Percentiles rank a stretch among this genome's conserved stretches.
phyloP scores from a whole-genome alignment of 306 rosid genomes.

The Inga oerstediana region DNA sequence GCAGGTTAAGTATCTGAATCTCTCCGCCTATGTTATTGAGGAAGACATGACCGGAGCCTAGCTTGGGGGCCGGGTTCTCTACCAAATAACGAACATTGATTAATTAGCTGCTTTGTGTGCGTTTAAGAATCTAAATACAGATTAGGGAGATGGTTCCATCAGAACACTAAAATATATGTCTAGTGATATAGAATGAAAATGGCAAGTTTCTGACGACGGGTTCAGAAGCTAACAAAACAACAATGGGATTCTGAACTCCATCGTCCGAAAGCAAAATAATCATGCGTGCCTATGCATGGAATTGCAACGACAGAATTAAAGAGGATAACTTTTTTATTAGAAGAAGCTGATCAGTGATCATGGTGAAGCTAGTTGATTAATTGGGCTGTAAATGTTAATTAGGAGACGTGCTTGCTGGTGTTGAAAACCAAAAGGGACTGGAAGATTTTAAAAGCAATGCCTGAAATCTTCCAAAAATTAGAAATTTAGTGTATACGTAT shows the following conservation, averaged over 20 bases:
- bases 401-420: not conserved
- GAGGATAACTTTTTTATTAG: not conserved
- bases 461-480: conserved; percentile 50
- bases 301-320: not conserved
- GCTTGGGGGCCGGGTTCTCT: not conserved
- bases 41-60: conserved; percentile 27
- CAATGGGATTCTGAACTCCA: not conserved
- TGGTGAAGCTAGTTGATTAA: not conserved
- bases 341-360: conserved; percentile 39
- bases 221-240: not conserved
- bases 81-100: not conserved
- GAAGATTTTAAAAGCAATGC: conserved; percentile 59
- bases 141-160: not conserved
- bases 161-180: not conserved
- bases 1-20: conserved; percentile 66
- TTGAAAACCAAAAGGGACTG: conserved; percentile 61
- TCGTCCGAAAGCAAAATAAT: not conserved
- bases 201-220: not conserved
- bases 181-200: not conserved
- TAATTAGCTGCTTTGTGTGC: not conserved
- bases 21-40: conserved; percentile 63
- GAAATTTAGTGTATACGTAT: not conserved
- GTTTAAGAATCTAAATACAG: not conserved
- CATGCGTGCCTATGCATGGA: not conserved
- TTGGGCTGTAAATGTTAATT: conserved; percentile 41